Evolutionary conservation across 495 filamentous ascomycete genomes (phyloP), one percentile per base, ranked within the genome.

Genomic region (Aspergillus baeticus): DNA sequence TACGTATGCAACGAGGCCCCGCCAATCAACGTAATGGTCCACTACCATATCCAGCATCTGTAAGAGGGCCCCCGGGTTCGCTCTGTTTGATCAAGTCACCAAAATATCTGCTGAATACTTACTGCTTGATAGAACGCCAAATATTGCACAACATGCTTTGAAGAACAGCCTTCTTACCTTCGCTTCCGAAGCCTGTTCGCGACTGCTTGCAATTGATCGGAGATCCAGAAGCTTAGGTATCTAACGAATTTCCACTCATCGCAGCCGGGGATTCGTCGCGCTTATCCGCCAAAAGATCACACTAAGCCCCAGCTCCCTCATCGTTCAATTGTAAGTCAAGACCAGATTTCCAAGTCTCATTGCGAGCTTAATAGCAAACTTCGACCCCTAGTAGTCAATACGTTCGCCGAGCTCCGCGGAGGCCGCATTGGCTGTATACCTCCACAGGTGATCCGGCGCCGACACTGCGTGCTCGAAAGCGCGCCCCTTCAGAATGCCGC

Each of bases 401-500:
- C 26, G 8, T 29, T 8, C 26, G 8, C 6, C 6, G 7, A 43
- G 41, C 41, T 43, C 13, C 20, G 20, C 8, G 18, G 17, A 43
- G 18, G 1, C 20, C 41, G 18, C 41, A 22, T 43, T 23, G 20
- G 17, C n/a, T 18, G 38, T 29, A 29, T 29, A 18, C 38, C 34
- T 36, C 6, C 29, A 23, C 14, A 6, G 17, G 5, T 14, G 2
- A 45, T 3, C 10, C 22, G 35, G 17, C 37, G 34, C 36, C n/a
- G 22, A 6, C 20, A 23, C 39, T 36, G 29, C n/a, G 38, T 35
- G 45, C 43, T 55, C 31, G 51, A 48, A 17, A 51, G 58, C 37
- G 33, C 47, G 39, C 57, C 51, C 46, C 59, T 54, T 34, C 58
- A 69, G 46, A 58, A 91, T 91, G 88, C 83, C 85, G 60, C 75